Evolutionary conservation across 2,329 filamentous ascomycete genomes (phyloP).

Genomic region (Epichloe gansuensis): DNA sequence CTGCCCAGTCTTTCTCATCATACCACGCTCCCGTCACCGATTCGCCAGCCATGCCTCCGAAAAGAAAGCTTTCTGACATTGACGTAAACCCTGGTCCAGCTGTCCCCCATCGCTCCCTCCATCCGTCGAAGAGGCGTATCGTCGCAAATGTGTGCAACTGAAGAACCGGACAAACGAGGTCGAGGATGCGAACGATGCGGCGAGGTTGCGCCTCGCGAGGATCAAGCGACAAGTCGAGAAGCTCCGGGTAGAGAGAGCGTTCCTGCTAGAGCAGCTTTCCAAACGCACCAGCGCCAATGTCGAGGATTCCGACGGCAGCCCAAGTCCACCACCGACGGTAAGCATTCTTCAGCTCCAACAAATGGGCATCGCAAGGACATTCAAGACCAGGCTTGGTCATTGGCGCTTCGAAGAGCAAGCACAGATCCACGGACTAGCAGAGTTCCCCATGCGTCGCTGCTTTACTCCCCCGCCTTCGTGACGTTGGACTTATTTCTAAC

Average conservation of each 20-base stretch:
- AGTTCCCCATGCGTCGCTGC: no score
- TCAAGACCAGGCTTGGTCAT: no score
- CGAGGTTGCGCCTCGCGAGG: conserved; percentile 64
- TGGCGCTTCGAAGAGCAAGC: no score
- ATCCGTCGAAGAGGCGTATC: conserved; percentile 90
- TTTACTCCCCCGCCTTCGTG: neutral
- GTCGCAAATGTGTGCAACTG: conserved; percentile 89
- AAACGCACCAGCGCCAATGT: conserved; percentile 64
- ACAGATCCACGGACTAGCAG: no score
- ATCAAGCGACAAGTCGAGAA: conserved; percentile 82
- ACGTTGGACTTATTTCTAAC: conserved; percentile 13
- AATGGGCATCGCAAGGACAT: no score
- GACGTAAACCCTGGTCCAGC: conserved; percentile 22
- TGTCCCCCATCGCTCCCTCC: conserved; percentile 57
- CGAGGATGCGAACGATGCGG: conserved; percentile 79
- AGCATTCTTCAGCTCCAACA: conserved; percentile 13
- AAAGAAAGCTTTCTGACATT: conserved; percentile 25
- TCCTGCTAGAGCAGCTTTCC: conserved; percentile 59
- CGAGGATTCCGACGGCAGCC: conserved; percentile 68
- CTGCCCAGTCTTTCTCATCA: neutral
- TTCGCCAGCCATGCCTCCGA: conserved; percentile 20
- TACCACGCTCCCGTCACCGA: neutral
- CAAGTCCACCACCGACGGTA: conserved; percentile 69
- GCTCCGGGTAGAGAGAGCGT: conserved; percentile 74
- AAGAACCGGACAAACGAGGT: conserved; percentile 87